phyloP scores from a whole-genome alignment of 2,329 filamentous ascomycete genomes.

The Aspergillus uvarum region DNA sequence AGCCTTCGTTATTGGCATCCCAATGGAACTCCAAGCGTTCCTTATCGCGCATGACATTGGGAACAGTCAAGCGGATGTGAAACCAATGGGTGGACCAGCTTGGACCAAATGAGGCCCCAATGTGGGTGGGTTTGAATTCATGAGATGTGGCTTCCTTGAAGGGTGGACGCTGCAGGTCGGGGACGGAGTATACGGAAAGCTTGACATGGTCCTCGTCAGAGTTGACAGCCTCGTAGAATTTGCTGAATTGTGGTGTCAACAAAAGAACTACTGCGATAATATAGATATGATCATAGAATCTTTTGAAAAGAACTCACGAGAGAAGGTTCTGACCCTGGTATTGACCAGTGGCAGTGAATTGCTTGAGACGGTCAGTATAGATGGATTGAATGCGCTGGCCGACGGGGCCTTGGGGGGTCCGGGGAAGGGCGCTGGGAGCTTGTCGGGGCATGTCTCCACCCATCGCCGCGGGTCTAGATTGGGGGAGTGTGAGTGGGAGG shows the following conservation, averaged over 20 bases:
- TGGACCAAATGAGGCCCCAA: constrained; percentile 81
- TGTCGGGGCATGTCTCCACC: constrained; percentile 29
- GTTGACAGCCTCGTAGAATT: constrained; percentile 67
- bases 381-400: constrained; percentile 82
- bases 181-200: constrained; percentile 82
- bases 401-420: constrained; percentile 53
- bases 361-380: constrained; percentile 77
- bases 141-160: constrained; percentile 83
- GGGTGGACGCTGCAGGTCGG: constrained; percentile 72
- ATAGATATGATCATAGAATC: too few species aligned
- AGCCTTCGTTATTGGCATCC: constrained; percentile 92
- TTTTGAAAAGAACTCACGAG: constrained; percentile 53
- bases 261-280: not conserved
- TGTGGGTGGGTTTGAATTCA: constrained; percentile 69
- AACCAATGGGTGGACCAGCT: constrained; percentile 99
- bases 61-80: constrained; percentile 75
- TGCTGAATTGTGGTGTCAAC: constrained; percentile 46
- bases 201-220: constrained; percentile 75
- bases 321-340: constrained; percentile 73
- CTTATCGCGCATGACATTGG: constrained; percentile 68
- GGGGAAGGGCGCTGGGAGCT: constrained; percentile 48
- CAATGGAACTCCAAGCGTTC: constrained; percentile 91
- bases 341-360: constrained; percentile 77
- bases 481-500: not conserved
- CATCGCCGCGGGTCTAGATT: constrained; percentile 16